Conservation (phyloP, 176 grass and related monocot species). For the Pharus latifolius region DNA sequence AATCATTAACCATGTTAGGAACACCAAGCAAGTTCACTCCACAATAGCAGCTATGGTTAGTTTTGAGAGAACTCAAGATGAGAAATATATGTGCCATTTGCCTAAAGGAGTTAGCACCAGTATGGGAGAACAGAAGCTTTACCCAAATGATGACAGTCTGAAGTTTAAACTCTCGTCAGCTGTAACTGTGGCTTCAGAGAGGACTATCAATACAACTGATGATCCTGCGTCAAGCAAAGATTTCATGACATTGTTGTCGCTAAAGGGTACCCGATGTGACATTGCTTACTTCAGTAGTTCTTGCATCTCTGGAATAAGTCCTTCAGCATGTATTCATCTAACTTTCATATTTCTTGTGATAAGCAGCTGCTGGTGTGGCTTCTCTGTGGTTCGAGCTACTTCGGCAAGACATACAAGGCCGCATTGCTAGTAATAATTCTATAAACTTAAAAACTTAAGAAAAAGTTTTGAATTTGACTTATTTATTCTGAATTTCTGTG, state of each 20-base stretch:
- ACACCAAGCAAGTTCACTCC: conserved; percentile 47
- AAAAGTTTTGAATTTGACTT: no score
- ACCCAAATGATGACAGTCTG: neutral
- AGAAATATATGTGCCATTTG: neutral
- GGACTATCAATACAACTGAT: conserved; percentile 10
- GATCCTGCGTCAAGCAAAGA: conserved; percentile 14
- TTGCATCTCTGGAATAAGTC: no score
- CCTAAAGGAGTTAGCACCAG: neutral
- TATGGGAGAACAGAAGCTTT: neutral
- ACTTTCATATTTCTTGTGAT: neutral
- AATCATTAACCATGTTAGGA: conserved; percentile 56
- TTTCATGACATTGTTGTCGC: conserved; percentile 24
- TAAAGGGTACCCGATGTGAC: conserved; percentile 20
- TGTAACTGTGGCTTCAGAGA: neutral
- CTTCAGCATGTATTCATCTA: neutral
- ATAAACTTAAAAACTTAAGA: no score
- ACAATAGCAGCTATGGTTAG: conserved; percentile 43
- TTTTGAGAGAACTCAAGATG: conserved; percentile 1
- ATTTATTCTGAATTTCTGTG: neutral
- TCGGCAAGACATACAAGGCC: conserved; percentile 54
- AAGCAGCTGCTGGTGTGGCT: conserved; percentile 37
- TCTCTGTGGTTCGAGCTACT: conserved; percentile 59
- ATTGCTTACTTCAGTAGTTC: neutral
- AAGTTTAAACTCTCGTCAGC: conserved; percentile 23
- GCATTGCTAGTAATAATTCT: conserved; percentile 27